Evolutionary conservation across 2,329 filamentous ascomycete species (phyloP), one percentile per base, ranked within the genome.

Genomic region (Colletotrichum sp.): DNA sequence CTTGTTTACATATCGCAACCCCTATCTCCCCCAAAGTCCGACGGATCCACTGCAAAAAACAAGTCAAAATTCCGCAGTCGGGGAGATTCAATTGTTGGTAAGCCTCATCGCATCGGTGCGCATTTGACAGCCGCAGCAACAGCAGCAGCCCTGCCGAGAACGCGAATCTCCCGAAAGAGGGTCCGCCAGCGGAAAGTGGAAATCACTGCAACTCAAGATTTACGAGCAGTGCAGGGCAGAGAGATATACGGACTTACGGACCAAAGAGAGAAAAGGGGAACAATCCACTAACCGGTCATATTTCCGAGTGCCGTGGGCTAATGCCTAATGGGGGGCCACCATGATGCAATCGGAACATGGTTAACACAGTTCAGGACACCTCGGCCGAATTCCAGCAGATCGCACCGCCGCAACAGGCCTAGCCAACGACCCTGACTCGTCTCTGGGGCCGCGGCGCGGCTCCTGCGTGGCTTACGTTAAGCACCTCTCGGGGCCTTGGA

Each of bases 341-440:
- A 73, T 73, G 64, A 73, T 75, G 70, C 48, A 75, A 73, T 68
- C 34, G 43, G 64, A 18, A 64, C 63, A 58, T 12, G 30, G n/a
- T 48, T 16, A 15, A 64, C 63, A 58, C 36, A 8, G 26, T 48
- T n/a, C 34, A 55, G 55, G 24, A 28, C 24, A 24, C 24, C 30
- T 67, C 68, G 68, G 63, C 69, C 63, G 32, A 48, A 32, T 36
- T 48, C 6, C 18, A 8, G 26, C 24, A 9, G 3, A 8, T 26
- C 21, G 4, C 43, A 6, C 21, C 61, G 36, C 58, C 63, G 43
- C 28, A 64, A 75, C 28, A 16, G 57, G 73, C 34, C 15, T 75
- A 65, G 43, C 21, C n/a, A 5, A 24, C 18, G 38, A 15, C 8
- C 13, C 43, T 26, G 26, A 58, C 30, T 36, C 58, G 28, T 4